These are phyloP conservation scores for Gonapodya prolifera DNA, from an alignment of 192 early-diverging fungal species.

Conservation along the genomic window DNA sequence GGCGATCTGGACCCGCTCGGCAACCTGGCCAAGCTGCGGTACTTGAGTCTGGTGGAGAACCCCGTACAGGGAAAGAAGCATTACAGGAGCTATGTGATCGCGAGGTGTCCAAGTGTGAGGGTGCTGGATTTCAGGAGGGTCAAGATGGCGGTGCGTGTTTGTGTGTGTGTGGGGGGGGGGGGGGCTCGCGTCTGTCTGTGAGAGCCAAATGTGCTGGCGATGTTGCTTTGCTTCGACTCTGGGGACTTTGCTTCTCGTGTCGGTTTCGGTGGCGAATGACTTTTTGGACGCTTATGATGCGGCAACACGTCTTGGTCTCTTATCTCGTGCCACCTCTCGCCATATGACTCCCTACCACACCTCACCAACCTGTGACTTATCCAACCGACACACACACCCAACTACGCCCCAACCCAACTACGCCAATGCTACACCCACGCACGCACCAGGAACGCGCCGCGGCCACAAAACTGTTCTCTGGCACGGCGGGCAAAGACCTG, in stretches of 20 bases:
- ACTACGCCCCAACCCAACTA: no score
- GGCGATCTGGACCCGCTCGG: slow-evolving; percentile 70
- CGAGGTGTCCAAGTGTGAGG: slow-evolving; percentile 59
- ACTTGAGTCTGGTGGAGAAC: slow-evolving; percentile 75
- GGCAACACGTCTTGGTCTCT: no score
- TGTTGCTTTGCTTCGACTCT: slow-evolving; percentile 9
- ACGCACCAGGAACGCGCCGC: slow-evolving; percentile 70
- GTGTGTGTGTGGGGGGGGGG: no score
- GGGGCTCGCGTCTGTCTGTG: no score
- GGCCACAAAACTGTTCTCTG: slow-evolving; percentile 65
- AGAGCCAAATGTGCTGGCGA: no score
- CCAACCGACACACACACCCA: no score
- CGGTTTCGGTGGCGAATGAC: slow-evolving; percentile 5
- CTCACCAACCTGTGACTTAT: no score
- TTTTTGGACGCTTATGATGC: no score
- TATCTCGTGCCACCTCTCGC: no score
- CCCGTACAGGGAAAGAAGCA: slow-evolving; percentile 71
- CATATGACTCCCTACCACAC: no score
- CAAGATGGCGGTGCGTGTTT: slow-evolving; percentile 39
- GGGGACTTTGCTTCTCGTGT: neutral
- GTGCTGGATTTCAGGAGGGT: slow-evolving; percentile 81
- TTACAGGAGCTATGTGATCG: slow-evolving; percentile 75
- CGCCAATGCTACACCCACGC: no score
- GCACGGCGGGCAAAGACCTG: slow-evolving; percentile 43
- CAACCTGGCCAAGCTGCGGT: slow-evolving; percentile 26